Evolutionary conservation across 345 rosid species (phyloP).

Genomic region (Raphanus sativus): DNA sequence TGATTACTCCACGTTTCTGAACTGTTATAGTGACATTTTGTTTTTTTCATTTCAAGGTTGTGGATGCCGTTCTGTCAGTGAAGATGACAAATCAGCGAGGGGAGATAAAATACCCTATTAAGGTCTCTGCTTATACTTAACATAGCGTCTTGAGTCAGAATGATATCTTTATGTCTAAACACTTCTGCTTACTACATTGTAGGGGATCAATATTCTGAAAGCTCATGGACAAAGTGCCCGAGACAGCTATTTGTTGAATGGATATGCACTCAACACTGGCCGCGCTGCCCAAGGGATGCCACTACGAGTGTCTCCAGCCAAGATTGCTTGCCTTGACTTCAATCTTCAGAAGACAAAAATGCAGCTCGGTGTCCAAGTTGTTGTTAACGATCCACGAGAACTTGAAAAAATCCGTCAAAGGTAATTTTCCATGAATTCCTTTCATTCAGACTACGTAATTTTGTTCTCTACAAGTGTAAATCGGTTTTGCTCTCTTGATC

Average conservation of each 20-base stretch:
- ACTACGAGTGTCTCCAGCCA: conserved; percentile 79
- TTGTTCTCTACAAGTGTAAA: background rate
- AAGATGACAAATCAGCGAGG: conserved; percentile 91
- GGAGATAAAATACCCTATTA: conserved; percentile 87
- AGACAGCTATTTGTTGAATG: conserved; percentile 86
- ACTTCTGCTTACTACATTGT: conserved; percentile 13
- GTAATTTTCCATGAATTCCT: conserved; percentile 38
- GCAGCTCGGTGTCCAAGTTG: conserved; percentile 94
- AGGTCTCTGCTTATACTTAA: conserved; percentile 45
- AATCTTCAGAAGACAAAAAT: conserved; percentile 95
- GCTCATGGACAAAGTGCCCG: conserved; percentile 95
- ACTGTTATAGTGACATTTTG: background rate
- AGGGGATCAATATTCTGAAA: conserved; percentile 90
- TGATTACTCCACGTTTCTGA: conserved; percentile 13
- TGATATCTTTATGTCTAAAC: background rate
- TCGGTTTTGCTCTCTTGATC: background rate
- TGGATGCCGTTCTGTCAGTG: conserved; percentile 82
- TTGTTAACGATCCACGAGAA: conserved; percentile 93
- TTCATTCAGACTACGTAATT: background rate
- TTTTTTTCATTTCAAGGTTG: conserved; percentile 49
- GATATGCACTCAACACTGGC: conserved; percentile 89
- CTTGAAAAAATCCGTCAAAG: conserved; percentile 96
- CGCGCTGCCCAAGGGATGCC: conserved; percentile 99
- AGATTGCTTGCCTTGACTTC: conserved; percentile 93
- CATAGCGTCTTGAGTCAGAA: background rate